Evolutionary conservation across 1,139 yeast genomes (phyloP), one percentile per base, ranked within the genome.

Genomic region (Candida gigantensis): DNA sequence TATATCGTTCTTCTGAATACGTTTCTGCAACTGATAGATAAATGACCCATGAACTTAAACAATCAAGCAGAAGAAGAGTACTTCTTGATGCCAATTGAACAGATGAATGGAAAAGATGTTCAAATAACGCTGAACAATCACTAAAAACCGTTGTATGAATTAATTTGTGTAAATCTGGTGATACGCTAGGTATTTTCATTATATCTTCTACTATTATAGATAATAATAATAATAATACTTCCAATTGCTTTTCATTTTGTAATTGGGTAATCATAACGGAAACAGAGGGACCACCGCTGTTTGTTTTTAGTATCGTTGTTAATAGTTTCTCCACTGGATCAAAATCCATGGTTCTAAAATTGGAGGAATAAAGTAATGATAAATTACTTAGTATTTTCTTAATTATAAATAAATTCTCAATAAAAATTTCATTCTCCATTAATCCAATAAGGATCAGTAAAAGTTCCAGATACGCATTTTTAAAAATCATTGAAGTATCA

Each of bases 201-300:
- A 74, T 47, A 44, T 83, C 89, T 51, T 82, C 89, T 1, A 72
- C 75, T 1, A 81, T 49, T 12, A 78, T 77, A 16, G 81, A 67
- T 3, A 74, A 60, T 40, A 74, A 72, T n/a, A 52, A 36, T 12
- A 59, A 30, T 6, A 57, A 18, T 6, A 56, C 25, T 17, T 44
- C 42, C 6, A 42, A 23, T 28, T 44, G 41, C 17, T 23, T 25
- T 13, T 31, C 26, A n/a, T 31, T 32, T 7, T 23, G 30, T n/a
- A 40, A 29, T 14, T 18, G 21, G 3, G 10, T 11, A 24, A 25
- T 25, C 11, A 18, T 18, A 6, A 17, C 10, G 3, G 34, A n/a
- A 12, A 27, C 7, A n/a, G 25, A 12, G n/a, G n/a, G n/a, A n/a
- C n/a, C n/a, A 9, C 19, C 18, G n/a, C 18, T 15, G 20, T 15